Conservation (phyloP, 148 eudicot genomes). For the Suaeda aralocaspica region DNA sequence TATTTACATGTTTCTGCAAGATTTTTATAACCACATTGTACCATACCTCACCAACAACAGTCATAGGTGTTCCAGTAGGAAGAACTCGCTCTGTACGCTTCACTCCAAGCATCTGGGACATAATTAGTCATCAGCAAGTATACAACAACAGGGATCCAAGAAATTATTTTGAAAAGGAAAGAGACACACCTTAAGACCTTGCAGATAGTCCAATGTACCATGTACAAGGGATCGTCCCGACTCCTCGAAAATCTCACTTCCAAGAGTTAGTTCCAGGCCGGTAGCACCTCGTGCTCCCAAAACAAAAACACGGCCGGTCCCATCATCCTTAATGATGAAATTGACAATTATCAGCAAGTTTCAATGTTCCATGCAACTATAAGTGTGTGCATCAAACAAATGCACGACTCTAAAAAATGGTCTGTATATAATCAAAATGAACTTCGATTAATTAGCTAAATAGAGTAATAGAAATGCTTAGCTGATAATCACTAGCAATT, state of each 20-base stretch:
- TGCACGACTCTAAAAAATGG: no score
- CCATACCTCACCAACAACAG: conserved; percentile 58
- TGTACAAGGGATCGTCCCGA: conserved; percentile 84
- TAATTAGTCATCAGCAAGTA: conserved; percentile 16
- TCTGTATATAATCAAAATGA: no score
- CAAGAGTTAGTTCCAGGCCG: conserved; percentile 79
- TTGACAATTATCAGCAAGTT: conserved; percentile 1
- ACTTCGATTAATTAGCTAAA: no score
- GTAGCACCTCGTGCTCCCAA: conserved; percentile 88
- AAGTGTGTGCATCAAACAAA: no score
- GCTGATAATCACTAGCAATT: no score
- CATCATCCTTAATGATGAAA: conserved; percentile 65
- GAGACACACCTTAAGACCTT: conserved; percentile 76
- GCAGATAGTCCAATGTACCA: conserved; percentile 82
- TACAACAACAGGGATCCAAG: conserved; percentile 10
- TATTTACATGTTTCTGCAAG: not conserved
- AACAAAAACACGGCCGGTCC: conserved; percentile 71
- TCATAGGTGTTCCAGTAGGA: conserved; percentile 85
- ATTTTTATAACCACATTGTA: not conserved
- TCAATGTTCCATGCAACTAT: no score
- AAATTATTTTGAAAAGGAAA: not conserved
- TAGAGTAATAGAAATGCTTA: no score
- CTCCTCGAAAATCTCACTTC: conserved; percentile 95
- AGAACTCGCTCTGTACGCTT: conserved; percentile 94
- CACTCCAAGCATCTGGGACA: conserved; percentile 89